Conservation (phyloP, 1,139 yeast genomes). For the Pichia sp. region DNA sequence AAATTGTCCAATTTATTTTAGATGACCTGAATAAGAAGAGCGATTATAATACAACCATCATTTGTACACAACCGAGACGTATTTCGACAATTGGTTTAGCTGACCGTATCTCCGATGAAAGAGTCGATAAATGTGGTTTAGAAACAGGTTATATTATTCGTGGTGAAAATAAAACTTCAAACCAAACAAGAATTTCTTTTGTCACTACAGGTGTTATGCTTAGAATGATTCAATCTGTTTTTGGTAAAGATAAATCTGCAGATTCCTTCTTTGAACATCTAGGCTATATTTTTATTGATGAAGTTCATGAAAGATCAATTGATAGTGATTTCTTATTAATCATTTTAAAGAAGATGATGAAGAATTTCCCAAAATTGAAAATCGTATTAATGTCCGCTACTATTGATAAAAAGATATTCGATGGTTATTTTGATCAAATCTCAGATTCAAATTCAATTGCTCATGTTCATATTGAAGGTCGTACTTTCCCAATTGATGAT, state of each 20-base stretch:
- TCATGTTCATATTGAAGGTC: constrained; percentile 81
- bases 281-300: constrained; percentile 81
- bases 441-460: constrained; percentile 31
- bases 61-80: constrained; percentile 96
- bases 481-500: constrained; percentile 90
- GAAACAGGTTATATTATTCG: constrained; percentile 90
- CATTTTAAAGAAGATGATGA: constrained; percentile 59
- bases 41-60: constrained; percentile 55
- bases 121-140: constrained; percentile 63
- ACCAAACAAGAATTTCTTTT: constrained; percentile 69
- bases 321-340: constrained; percentile 87
- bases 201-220: constrained; percentile 92
- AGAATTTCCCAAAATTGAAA: constrained; percentile 52
- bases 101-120: constrained; percentile 85
- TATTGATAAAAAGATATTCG: constrained; percentile 70
- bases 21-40: constrained; percentile 54
- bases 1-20: constrained; percentile 82
- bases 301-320: constrained; percentile 92
- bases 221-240: constrained; percentile 69
- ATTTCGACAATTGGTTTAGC: constrained; percentile 95
- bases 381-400: constrained; percentile 94
- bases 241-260: constrained; percentile 21
- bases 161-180: constrained; percentile 75
- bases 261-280: constrained; percentile 50
- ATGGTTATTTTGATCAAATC: constrained; percentile 52